Base-by-base conservation (phyloP, 2,329 filamentous ascomycete genomes). In the Purpureocillium lavendulum region DNA sequence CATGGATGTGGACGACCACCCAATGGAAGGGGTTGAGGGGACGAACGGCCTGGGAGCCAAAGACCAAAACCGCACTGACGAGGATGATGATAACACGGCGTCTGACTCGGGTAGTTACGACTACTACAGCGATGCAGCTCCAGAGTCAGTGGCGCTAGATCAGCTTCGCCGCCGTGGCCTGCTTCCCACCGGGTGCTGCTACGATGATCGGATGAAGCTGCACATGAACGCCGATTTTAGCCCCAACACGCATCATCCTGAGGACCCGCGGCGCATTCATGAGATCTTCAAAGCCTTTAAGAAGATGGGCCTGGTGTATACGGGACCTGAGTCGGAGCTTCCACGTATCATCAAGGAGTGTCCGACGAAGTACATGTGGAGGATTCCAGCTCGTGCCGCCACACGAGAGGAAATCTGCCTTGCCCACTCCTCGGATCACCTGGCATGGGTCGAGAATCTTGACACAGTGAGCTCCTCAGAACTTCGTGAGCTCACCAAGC, bases 141-240 rank as follows among this genome's bases (percentile, higher is more conserved):
- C 60, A 3, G 61, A 62, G 13, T 56, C 61, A 9, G 52, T 66
- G 3, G 60, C 59, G 7, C 50, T 58, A 2, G 61, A 59, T 3
- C 58, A 64, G 38, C 49, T 69, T 37, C 58, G 57, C 12, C 62
- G 64, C 41, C 67, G 62, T 30, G 69, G 70, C 2, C 61, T 77
- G 18, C 67, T 86, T 2, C 77, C 82, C 0, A 89, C 84, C 0
- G 86, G 86, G 4, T 79, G 84, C 45, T 90, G 86, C 49, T 98
- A 97, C 57, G 92, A 98, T 64, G 81, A 87, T 41, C 80, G 90
- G 26, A 98, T 98, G 92, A 87, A 92, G 44, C 84, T 94, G 44
- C 92, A 98, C 58, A 85, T 88, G 40, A 94, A 96, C 56, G 80
- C 86, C 13, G 81, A 87, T 57, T 82, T 79, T 54, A 77, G 75